Percentiles rank a stretch among this genome's conserved stretches.
phyloP scores from a whole-genome alignment of 257 asterid species.

The Leonotis leonurus region DNA sequence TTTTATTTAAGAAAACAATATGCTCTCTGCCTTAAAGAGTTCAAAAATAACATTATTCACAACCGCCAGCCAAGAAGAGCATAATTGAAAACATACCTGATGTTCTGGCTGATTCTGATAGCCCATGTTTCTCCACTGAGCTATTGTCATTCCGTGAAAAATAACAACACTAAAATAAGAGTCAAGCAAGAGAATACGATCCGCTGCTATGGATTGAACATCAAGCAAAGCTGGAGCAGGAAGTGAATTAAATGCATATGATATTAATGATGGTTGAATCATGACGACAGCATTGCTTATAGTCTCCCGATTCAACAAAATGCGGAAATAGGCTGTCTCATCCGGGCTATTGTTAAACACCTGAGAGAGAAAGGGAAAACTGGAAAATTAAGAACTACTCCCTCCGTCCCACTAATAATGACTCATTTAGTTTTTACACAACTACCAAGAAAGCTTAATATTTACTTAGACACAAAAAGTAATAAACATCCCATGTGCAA shows the following conservation, averaged over 20 bases:
- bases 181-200: slow-evolving; percentile 89
- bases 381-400: background rate
- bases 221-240: slow-evolving; percentile 92
- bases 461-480: too few relatives aligned
- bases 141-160: slow-evolving; percentile 96
- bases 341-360: slow-evolving; percentile 98
- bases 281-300: slow-evolving; percentile 90
- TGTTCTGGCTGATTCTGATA: slow-evolving; percentile 90
- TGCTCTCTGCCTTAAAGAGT: background rate
- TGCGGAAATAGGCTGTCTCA: slow-evolving; percentile 97
- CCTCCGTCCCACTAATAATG: too few relatives aligned
- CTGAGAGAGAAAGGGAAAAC: slow-evolving; percentile 29
- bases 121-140: slow-evolving; percentile 99
- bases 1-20: background rate
- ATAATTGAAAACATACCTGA: slow-evolving; percentile 40
- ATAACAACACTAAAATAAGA: slow-evolving; percentile 86
- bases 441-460: too few relatives aligned
- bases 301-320: slow-evolving; percentile 82
- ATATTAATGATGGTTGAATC: slow-evolving; percentile 91
- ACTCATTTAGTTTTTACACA: too few relatives aligned
- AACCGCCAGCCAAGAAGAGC: background rate
- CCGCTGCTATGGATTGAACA: slow-evolving; percentile 84
- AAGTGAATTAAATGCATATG: slow-evolving; percentile 75
- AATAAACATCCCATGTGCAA: too few relatives aligned
- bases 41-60: background rate